These are phyloP conservation scores for Neotropicomus parvogracilis DNA, from an alignment of 1,284 basidiomycete genomes.

Conservation along the genomic window DNA sequence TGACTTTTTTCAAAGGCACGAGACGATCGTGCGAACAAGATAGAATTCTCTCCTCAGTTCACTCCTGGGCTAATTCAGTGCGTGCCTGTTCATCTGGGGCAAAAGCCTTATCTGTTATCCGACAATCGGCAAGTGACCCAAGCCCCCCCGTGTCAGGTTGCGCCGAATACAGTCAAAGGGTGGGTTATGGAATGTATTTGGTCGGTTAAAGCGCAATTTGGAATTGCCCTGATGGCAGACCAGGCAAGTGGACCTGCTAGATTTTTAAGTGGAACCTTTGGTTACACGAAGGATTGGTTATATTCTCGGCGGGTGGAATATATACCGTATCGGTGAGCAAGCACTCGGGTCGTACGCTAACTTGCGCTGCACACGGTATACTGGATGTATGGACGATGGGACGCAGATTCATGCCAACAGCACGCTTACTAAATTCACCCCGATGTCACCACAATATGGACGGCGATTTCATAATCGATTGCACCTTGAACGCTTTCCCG, in stretches of 20 bases:
- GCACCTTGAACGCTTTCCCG: not conserved
- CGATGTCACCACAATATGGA: too few relatives aligned
- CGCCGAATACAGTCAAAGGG: slow-evolving; percentile 7
- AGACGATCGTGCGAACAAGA: slow-evolving; percentile 22
- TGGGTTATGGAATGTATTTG: slow-evolving; percentile 11
- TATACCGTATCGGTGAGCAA: too few relatives aligned
- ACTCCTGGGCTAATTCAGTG: slow-evolving; percentile 14
- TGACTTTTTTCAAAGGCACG: slow-evolving; percentile 19
- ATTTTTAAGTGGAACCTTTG: not conserved
- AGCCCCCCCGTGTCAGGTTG: slow-evolving; percentile 20
- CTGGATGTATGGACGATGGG: too few relatives aligned
- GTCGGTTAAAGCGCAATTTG: not conserved
- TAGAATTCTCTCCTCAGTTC: slow-evolving; percentile 24
- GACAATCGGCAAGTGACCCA: slow-evolving; percentile 17
- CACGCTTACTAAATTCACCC: too few relatives aligned
- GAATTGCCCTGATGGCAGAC: slow-evolving; percentile 3
- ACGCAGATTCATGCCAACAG: slow-evolving; percentile 1
- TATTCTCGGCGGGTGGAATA: not conserved
- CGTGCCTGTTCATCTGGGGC: slow-evolving; percentile 1
- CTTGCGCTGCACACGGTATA: too few relatives aligned
- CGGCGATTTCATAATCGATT: too few relatives aligned
- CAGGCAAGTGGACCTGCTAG: slow-evolving; percentile 9
- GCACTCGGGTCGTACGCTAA: too few relatives aligned
- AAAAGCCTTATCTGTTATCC: not conserved
- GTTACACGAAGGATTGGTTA: not conserved